Conservation (phyloP, 169 alveolate genomes). For the Plasmodium inui region DNA sequence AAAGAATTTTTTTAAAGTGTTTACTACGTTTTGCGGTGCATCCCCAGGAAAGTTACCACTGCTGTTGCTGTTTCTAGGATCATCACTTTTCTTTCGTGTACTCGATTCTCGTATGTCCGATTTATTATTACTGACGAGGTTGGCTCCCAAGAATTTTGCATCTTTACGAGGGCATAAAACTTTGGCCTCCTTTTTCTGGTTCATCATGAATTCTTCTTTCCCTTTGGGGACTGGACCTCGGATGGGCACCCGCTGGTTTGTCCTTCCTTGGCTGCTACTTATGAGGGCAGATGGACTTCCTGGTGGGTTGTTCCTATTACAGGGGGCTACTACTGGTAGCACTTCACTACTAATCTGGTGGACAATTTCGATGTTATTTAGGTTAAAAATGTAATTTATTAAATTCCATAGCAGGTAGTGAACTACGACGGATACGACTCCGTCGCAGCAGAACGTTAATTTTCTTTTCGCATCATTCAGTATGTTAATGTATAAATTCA, state of each 20-base stretch:
- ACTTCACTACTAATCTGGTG: constrained; percentile 28
- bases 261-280: not conserved
- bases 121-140: constrained; percentile 7
- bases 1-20: constrained; percentile 13
- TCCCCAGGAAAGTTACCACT: not conserved
- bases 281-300: not conserved
- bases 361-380: constrained; percentile 68
- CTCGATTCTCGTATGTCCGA: not conserved
- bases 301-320: not conserved
- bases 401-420: constrained; percentile 71
- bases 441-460: constrained; percentile 67
- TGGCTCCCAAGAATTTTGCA: not conserved
- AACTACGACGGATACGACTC: constrained; percentile 45
- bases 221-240: not conserved
- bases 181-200: not conserved
- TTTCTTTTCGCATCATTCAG: constrained; percentile 56
- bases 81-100: not conserved
- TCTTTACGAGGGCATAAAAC: not conserved
- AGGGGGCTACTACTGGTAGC: constrained; percentile 5
- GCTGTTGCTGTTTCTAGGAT: not conserved
- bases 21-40: not conserved
- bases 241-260: not conserved
- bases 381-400: constrained; percentile 61
- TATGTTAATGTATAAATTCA: constrained; percentile 57
- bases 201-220: not conserved